Percentiles rank a stretch among this genome's conserved stretches.
phyloP scores from a whole-genome alignment of 371 early-diverging fungal genomes.

The Apophysomyces ossiformis region DNA sequence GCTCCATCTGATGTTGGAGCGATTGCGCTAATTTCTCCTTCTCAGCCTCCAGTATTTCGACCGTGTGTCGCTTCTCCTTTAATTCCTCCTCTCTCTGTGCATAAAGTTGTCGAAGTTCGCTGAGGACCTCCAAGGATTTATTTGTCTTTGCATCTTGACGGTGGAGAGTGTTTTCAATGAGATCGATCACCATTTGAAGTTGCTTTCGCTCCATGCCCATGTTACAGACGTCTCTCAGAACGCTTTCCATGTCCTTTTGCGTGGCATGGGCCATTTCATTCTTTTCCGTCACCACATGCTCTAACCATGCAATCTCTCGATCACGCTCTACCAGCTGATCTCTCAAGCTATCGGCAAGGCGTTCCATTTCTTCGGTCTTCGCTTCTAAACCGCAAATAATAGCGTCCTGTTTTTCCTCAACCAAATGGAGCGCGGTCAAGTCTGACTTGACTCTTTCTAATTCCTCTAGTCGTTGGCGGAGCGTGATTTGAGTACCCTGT shows the following conservation, averaged over 20 bases:
- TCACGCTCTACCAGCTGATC: conserved; percentile 38
- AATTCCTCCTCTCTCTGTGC: conserved; percentile 35
- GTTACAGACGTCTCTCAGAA: conserved; percentile 35
- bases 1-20: conserved; percentile 22
- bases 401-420: conserved; percentile 48
- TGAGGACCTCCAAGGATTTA: conserved; percentile 28
- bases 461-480: conserved; percentile 35
- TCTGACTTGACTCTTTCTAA: conserved; percentile 39
- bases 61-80: conserved; percentile 28
- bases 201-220: conserved; percentile 42
- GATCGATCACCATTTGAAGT: conserved; percentile 34
- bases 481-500: conserved; percentile 24
- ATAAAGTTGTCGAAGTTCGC: conserved; percentile 38
- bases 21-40: conserved; percentile 27
- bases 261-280: conserved; percentile 20
- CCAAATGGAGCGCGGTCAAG: conserved; percentile 25
- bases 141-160: conserved; percentile 43
- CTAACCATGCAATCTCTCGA: conserved; percentile 28
- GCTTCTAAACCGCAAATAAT: conserved; percentile 41
- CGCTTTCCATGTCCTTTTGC: conserved; percentile 30
- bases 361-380: conserved; percentile 46
- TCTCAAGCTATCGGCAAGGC: conserved; percentile 25
- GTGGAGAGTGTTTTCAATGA: conserved; percentile 39
- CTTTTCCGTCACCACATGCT: conserved; percentile 33
- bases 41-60: conserved; percentile 29